Evolutionary conservation across 257 asterid genomes (phyloP).

Genomic region (Leptodermis oblonga): DNA sequence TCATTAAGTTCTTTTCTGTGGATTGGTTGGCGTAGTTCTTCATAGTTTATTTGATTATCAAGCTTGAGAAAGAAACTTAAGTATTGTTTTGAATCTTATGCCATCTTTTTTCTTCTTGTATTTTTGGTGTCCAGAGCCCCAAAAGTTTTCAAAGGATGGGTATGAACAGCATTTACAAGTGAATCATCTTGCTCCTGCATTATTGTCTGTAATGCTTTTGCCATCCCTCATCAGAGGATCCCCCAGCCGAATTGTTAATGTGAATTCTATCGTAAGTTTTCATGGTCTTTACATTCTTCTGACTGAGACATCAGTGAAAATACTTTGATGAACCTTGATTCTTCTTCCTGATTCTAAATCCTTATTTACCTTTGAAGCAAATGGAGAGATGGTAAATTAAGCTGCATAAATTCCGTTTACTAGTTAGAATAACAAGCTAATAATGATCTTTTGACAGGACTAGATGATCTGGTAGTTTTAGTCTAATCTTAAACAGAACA

Average conservation of each 20-base stretch:
- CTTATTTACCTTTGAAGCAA: background rate
- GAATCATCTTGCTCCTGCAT: conserved; percentile 97
- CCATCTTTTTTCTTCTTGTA: background rate
- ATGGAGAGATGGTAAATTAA: background rate
- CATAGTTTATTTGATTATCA: background rate
- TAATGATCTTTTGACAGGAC: background rate
- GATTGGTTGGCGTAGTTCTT: background rate
- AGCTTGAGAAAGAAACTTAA: background rate
- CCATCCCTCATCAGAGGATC: conserved; percentile 95
- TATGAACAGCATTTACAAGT: conserved; percentile 95
- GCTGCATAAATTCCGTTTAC: background rate
- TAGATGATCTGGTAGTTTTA: background rate
- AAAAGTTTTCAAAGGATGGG: conserved; percentile 76
- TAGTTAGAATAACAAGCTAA: background rate
- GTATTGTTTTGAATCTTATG: conserved; percentile 16
- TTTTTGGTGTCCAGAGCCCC: conserved; percentile 59
- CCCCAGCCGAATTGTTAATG: conserved; percentile 86
- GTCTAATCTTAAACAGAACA: background rate
- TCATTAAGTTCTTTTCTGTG: background rate
- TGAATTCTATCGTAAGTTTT: conserved; percentile 78
- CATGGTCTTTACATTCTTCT: background rate
- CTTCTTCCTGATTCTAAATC: background rate
- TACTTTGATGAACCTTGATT: conserved; percentile 1
- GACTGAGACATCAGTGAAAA: background rate
- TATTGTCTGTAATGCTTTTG: conserved; percentile 79